phyloP scores from a whole-genome alignment of 1,284 basidiomycete species.

The Earliella scabrosa region DNA sequence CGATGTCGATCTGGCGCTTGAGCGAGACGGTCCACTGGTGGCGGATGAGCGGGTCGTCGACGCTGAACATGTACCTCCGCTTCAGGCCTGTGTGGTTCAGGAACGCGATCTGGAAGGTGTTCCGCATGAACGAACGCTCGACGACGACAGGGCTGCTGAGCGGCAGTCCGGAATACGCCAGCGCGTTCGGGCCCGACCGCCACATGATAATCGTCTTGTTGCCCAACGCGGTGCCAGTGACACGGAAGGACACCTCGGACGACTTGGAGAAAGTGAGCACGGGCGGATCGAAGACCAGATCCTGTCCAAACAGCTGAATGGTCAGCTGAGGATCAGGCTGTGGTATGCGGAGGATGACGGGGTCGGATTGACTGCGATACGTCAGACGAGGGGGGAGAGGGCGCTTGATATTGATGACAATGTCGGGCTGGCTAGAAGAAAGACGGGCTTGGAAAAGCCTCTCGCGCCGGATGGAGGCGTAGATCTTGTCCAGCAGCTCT shows the following conservation, averaged over 20 bases:
- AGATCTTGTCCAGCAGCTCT: slow-evolving; percentile 76
- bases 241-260: slow-evolving; percentile 83
- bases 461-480: slow-evolving; percentile 74
- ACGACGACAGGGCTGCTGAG: slow-evolving; percentile 77
- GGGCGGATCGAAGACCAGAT: slow-evolving; percentile 85
- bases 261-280: slow-evolving; percentile 78
- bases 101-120: slow-evolving; percentile 92
- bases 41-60: slow-evolving; percentile 75
- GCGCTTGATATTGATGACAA: slow-evolving; percentile 71
- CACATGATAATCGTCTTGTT: slow-evolving; percentile 80
- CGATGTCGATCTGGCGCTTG: slow-evolving; percentile 67
- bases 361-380: slow-evolving; percentile 84
- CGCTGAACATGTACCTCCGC: slow-evolving; percentile 92
- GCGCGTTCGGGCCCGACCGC: slow-evolving; percentile 78
- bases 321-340: slow-evolving; percentile 77
- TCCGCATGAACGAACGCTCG: slow-evolving; percentile 92
- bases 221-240: slow-evolving; percentile 84
- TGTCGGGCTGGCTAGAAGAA: slow-evolving; percentile 45
- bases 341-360: slow-evolving; percentile 82
- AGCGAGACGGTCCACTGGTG: slow-evolving; percentile 78
- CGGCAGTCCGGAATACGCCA: slow-evolving; percentile 80
- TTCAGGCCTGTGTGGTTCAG: slow-evolving; percentile 68
- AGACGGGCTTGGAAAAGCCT: slow-evolving; percentile 75
- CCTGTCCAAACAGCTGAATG: slow-evolving; percentile 85
- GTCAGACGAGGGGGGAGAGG: slow-evolving; percentile 79